Evolutionary conservation across 1,139 yeast genomes (phyloP), one percentile per base, ranked within the genome.

Genomic region (Lodderomyces pseudojiufengensis): DNA sequence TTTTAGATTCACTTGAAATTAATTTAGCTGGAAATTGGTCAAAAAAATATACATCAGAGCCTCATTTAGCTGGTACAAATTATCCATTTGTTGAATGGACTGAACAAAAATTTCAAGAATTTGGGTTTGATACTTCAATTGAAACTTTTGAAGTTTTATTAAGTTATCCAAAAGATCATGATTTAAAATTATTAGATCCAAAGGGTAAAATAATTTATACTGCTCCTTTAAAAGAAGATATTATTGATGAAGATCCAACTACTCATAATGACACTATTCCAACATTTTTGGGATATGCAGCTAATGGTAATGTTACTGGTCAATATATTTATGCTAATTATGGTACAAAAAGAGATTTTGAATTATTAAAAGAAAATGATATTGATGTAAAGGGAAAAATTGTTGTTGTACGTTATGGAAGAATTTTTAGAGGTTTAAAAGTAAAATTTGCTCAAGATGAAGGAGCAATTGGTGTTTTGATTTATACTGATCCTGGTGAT

Each of bases 51-150:
- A 78, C 87, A 4, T 51, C 69, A 10, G 76, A 71, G 35, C 75
- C 84, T 2, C 95, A 84, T 53, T 63, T 84, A 41, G 87, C 92
- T 1, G 95, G 95, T 8, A 74, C 80, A 27, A 80, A 80, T 50
- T 59, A 63, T 37, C 77, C 65, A 9, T 63, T 83, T 42, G 92
- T 78, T 12, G 66, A 82, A 35, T 85, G 82, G 74, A 83, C 94
- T 7, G 62, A 65, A 29, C 61, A 62, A 5, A 78, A 79, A 52
- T 80, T 81, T 49, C 70, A 65, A 38, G 83, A 80, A 45, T 82
- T 65, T 44, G 84, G 83, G 0, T 63, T 75, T 38, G 57, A 64
- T n/a, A 66, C 84, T 1, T 54, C 59, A 18, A 49, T 73, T n/a
- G 83, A 79, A 43, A 65, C 70, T 14, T 80, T 78, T 54, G 78